A percentile compares a stretch with the other conserved stretches of the same genome.
phyloP scores from a whole-genome alignment of 2,329 filamentous ascomycete genomes.

The Cercospora canescens region DNA sequence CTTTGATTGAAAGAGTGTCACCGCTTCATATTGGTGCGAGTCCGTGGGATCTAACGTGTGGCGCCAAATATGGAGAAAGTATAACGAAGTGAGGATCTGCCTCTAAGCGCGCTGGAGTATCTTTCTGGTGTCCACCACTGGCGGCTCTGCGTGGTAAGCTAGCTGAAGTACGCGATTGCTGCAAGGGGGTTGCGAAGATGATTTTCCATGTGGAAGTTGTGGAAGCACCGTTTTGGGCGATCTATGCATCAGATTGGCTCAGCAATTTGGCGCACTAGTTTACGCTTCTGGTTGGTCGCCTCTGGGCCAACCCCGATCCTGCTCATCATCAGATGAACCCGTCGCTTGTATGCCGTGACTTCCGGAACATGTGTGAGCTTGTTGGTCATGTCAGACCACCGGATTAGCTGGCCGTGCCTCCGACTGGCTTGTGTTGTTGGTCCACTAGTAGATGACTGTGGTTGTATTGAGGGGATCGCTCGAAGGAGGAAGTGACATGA shows the following conservation, averaged over 20 bases:
- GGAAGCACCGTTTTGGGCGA: background rate
- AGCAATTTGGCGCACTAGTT: background rate
- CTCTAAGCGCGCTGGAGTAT: background rate
- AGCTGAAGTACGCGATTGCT: background rate
- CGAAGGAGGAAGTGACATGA: background rate
- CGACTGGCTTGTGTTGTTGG: background rate
- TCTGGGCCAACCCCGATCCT: background rate
- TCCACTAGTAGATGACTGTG: background rate
- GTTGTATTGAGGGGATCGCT: constrained; percentile 2
- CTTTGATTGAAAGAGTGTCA: background rate
- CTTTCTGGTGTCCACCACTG: background rate
- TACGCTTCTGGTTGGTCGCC: background rate
- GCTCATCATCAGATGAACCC: background rate
- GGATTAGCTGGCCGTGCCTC: background rate
- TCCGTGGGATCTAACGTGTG: background rate
- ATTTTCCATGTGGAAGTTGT: background rate
- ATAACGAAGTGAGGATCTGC: background rate
- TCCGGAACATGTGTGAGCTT: background rate
- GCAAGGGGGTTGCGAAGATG: background rate
- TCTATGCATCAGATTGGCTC: background rate
- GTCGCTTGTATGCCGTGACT: background rate
- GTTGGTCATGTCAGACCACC: background rate
- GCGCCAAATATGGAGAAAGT: background rate
- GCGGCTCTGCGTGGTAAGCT: background rate
- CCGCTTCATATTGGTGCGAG: background rate